Evolutionary conservation across 1,284 basidiomycete genomes (phyloP).

Genomic region (Coriolopsis trogii): DNA sequence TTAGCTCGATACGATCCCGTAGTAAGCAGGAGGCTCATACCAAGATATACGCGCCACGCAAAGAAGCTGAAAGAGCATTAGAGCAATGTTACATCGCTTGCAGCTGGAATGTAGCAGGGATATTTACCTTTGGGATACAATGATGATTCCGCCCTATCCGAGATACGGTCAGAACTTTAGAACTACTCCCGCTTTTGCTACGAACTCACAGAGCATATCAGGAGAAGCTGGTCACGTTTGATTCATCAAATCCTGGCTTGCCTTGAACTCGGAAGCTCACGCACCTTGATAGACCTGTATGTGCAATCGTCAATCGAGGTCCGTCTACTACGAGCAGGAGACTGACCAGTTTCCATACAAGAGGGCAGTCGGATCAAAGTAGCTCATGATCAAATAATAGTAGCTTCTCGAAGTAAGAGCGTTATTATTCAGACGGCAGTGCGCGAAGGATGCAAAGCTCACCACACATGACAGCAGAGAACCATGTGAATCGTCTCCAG

Average conservation of each 20-base stretch:
- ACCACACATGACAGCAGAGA: conserved; percentile 1
- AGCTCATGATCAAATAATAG: conserved; percentile 1
- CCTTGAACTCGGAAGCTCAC: background rate
- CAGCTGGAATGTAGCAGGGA: background rate
- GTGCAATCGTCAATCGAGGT: background rate
- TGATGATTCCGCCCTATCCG: conserved; percentile 1
- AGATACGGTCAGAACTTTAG: background rate
- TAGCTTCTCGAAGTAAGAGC: background rate
- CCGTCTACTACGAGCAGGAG: background rate
- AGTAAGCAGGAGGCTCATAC: background rate
- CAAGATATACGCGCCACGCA: conserved; percentile 5
- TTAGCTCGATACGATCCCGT: no score
- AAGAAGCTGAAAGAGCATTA: background rate
- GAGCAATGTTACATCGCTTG: background rate
- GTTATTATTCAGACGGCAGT: background rate
- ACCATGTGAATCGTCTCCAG: conserved; percentile 6
- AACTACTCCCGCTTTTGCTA: background rate
- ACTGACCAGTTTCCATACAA: conserved; percentile 3
- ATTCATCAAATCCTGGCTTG: background rate
- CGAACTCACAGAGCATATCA: conserved; percentile 5
- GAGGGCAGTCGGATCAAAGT: background rate
- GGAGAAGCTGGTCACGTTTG: background rate
- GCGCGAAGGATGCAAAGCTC: background rate
- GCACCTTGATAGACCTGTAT: conserved; percentile 5
- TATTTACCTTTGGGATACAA: conserved; percentile 3